Evolutionary conservation across 2,329 filamentous ascomycete genomes (phyloP), one percentile per base, ranked within the genome.

Genomic region (Colletotrichum abscissum): DNA sequence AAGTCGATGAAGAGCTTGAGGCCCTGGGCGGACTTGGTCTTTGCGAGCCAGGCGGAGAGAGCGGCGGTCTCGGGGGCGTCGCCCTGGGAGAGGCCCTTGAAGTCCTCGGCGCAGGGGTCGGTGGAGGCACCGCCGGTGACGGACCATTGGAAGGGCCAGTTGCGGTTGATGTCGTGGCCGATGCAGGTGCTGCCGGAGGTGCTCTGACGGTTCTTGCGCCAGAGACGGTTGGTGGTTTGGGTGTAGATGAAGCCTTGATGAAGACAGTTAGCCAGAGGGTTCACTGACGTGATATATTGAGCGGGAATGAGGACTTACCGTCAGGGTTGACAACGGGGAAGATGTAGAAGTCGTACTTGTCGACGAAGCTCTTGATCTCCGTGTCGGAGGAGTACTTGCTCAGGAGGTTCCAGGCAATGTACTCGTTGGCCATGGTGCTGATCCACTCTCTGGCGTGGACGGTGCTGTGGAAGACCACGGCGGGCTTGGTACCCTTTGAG

Each of bases 261-360:
- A 12, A 22, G 0, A 22, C 28, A 60, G 58, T 63, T 57, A 64
- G 49, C 11, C 33, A 24, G 5, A 4, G 4, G 5, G 6, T 12
- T n/a, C 26, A 5, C 7, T 30, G 38, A 3, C 4, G 24, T 35
- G 3, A 67, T 24, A 46, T 28, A 26, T 24, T 4, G 19, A 46
- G 7, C 1, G 11, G 6, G 6, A 5, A 14, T 22, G 30, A 28
- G 8, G 1, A 62, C 79, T 72, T 76, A 84, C 84, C 86, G 76
- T 89, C 88, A 1, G 88, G 88, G 76, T 90, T 89, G 49, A 87
- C 86, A 42, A 89, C 79, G 3, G 87, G 86, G 75, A 88, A 83
- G 75, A 92, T 87, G 81, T 89, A 92, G 79, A 89, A 88, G 82
- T 92, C 90, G 78, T 88, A 90, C 63, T 84, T 86, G 79, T 90